Conservation (phyloP, 2,329 filamentous ascomycete species). For the Ceratocystis albifundus region DNA sequence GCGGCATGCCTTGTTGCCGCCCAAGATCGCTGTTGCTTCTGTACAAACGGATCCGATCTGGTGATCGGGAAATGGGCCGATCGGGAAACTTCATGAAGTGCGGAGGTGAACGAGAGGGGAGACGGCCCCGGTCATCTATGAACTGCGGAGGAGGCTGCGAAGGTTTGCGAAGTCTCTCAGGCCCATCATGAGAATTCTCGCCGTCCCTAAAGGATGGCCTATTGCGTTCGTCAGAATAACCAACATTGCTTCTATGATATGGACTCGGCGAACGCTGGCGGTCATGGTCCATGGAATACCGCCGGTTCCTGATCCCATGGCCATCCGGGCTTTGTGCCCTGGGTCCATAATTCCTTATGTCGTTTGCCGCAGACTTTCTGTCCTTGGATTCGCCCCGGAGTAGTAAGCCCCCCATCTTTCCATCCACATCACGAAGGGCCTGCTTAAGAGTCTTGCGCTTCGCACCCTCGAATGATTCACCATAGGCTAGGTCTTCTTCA, state of each 20-base stretch:
- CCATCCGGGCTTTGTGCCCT: slow-evolving; percentile 5
- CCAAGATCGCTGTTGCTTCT: not conserved
- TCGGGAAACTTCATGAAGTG: slow-evolving; percentile 3
- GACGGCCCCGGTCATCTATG: not conserved
- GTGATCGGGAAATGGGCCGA: slow-evolving; percentile 15
- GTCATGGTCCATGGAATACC: not conserved
- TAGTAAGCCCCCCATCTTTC: not conserved
- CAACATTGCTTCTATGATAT: not conserved
- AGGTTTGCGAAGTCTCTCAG: slow-evolving; percentile 4
- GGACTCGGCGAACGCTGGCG: not conserved
- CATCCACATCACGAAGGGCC: slow-evolving; percentile 15
- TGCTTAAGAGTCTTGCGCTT: slow-evolving; percentile 19
- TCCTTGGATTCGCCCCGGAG: not conserved
- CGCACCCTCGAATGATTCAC: slow-evolving; percentile 19
- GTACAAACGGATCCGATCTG: slow-evolving; percentile 1
- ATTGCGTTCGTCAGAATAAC: not conserved
- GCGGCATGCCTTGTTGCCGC: not conserved
- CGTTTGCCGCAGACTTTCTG: not conserved
- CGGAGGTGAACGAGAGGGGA: slow-evolving; percentile 13
- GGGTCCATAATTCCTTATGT: not conserved
- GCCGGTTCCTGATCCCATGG: not conserved
- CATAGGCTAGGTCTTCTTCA: slow-evolving; percentile 22
- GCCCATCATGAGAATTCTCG: not conserved
- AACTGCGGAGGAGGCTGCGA: not conserved
- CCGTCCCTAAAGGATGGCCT: not conserved